Conservation (phyloP, 495 filamentous ascomycete genomes). For the Aspergillus taichungensis region DNA sequence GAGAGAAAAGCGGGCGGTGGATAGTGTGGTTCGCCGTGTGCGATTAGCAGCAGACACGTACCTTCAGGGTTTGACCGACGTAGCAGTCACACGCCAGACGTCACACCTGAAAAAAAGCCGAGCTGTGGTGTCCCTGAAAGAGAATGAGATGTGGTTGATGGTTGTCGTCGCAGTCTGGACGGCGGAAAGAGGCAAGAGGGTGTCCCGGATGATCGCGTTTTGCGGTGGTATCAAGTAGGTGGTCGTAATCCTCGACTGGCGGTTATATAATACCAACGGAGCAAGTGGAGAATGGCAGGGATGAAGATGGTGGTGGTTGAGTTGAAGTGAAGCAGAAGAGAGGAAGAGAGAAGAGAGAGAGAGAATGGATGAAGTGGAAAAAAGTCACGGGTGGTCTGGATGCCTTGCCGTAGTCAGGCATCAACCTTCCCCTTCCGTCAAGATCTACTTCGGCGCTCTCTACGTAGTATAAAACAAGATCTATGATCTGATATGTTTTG, state of each 20-base stretch:
- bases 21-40: slow-evolving; percentile 23
- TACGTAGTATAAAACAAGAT: too few species aligned
- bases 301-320: background rate
- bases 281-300: background rate
- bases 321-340: background rate
- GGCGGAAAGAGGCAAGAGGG: too few species aligned
- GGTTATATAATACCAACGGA: too few species aligned
- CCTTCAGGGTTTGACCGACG: slow-evolving; percentile 45
- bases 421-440: background rate
- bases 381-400: background rate
- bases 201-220: too few species aligned
- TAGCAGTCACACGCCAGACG: slow-evolving; percentile 31
- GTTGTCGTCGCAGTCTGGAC: too few species aligned
- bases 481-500: too few species aligned
- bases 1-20: slow-evolving; percentile 19
- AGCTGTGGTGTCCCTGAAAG: too few species aligned
- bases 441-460: too few species aligned
- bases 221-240: background rate
- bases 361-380: background rate
- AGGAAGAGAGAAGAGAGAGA: background rate
- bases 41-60: slow-evolving; percentile 45
- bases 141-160: too few species aligned
- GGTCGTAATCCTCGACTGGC: background rate
- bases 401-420: background rate
- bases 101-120: slow-evolving; percentile 29